These are phyloP conservation scores for Xerocomellus chrysenteron DNA, from an alignment of 768 basidiomycete species.

Conservation along the genomic window DNA sequence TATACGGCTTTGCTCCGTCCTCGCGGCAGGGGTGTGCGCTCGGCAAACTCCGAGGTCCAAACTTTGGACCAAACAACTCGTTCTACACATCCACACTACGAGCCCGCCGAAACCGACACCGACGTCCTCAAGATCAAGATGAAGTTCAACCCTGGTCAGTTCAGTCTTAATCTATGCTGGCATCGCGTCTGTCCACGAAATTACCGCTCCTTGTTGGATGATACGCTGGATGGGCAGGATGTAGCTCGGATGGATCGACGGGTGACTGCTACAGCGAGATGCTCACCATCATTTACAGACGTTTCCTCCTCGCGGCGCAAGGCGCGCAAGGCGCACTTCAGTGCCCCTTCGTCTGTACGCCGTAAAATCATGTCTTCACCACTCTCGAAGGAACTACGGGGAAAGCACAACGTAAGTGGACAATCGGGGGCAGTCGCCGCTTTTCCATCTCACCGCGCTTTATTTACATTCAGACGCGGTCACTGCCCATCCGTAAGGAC, in stretches of 20 bases:
- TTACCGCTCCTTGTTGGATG: constrained; percentile 26
- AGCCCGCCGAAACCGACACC: constrained; percentile 46
- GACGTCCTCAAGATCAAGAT: constrained; percentile 68
- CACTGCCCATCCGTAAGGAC: constrained; percentile 94
- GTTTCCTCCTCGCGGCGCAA: constrained; percentile 95
- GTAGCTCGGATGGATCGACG: constrained; percentile 42
- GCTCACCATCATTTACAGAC: constrained; percentile 51
- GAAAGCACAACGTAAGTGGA: constrained; percentile 80
- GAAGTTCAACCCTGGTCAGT: constrained; percentile 85
- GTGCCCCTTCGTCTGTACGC: constrained; percentile 90
- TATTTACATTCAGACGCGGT: constrained; percentile 60
- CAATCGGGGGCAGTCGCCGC: not conserved
- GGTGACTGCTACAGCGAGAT: constrained; percentile 17
- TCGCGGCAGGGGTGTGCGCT: not conserved
- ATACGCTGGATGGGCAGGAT: constrained; percentile 55
- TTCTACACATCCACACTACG: constrained; percentile 19
- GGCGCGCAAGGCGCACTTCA: constrained; percentile 97
- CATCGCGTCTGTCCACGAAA: constrained; percentile 14
- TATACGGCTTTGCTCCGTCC: not conserved
- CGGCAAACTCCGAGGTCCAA: constrained; percentile 28
- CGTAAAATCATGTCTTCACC: constrained; percentile 98
- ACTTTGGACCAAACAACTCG: constrained; percentile 39
- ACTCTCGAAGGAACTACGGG: constrained; percentile 91
- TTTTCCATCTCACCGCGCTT: not conserved
- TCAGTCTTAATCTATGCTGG: constrained; percentile 17